These are phyloP conservation scores for Ambispora gerdemannii DNA, from an alignment of 192 early-diverging fungal genomes.

Conservation along the genomic window DNA sequence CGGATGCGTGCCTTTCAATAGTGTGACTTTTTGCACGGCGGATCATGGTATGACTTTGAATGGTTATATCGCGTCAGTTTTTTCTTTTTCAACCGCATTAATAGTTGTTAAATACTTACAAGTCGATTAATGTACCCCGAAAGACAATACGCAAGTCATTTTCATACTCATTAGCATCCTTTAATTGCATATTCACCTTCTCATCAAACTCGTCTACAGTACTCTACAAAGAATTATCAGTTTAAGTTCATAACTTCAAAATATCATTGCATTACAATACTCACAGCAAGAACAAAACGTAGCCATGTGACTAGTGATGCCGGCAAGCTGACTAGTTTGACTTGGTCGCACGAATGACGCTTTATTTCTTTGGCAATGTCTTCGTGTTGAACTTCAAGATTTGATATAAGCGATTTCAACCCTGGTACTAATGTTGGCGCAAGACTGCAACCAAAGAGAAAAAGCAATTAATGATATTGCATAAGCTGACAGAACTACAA, in stretches of 20 bases:
- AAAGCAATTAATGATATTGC: constrained; percentile 13
- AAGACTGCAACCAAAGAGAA: neutral
- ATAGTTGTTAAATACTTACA: constrained; percentile 14
- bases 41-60: constrained; percentile 19
- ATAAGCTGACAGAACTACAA: constrained; percentile 3
- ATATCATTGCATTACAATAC: constrained; percentile 15
- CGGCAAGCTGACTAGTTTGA: constrained; percentile 8
- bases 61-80: constrained; percentile 10
- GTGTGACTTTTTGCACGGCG: constrained; percentile 1
- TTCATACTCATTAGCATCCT: constrained; percentile 16
- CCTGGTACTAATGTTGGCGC: neutral
- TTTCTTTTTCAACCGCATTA: constrained; percentile 7
- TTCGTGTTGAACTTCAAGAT: constrained; percentile 10
- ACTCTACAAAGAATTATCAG: constrained; percentile 22
- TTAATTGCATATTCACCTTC: constrained; percentile 5
- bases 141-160: constrained; percentile 15
- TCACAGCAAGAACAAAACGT: constrained; percentile 10
- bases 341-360: constrained; percentile 4
- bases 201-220: constrained; percentile 19
- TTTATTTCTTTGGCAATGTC: neutral
- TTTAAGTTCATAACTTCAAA: constrained; percentile 5
- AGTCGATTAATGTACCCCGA: constrained; percentile 3
- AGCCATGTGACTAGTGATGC: neutral
- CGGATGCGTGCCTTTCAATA: constrained; percentile 12
- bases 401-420: constrained; percentile 7